A percentile compares a stretch with the other conserved stretches of the same genome.
phyloP scores from a whole-genome alignment of 2,329 filamentous ascomycete genomes.

The Paecilomyces fulvus region DNA sequence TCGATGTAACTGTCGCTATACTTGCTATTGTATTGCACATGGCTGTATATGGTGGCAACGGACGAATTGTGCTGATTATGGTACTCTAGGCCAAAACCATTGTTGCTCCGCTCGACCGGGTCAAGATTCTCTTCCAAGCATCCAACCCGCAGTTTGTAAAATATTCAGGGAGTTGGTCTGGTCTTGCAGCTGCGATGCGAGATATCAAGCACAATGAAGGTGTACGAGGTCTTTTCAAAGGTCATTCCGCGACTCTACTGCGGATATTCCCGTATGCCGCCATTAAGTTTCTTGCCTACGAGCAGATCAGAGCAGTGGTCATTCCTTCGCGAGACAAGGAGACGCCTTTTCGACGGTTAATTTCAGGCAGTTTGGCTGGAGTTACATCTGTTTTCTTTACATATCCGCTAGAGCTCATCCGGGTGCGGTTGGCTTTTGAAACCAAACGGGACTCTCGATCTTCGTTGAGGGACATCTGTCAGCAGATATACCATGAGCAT shows the following conservation, averaged over 20 bases:
- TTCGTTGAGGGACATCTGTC: conserved; percentile 67
- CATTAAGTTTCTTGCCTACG: conserved; percentile 96
- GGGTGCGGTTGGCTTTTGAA: conserved; percentile 90
- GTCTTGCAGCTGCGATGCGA: conserved; percentile 70
- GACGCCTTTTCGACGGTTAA: conserved; percentile 61
- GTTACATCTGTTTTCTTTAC: conserved; percentile 92
- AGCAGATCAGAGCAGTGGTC: conserved; percentile 76
- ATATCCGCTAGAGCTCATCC: conserved; percentile 86
- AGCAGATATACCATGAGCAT: conserved; percentile 77
- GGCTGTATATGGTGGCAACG: neutral
- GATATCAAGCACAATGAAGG: conserved; percentile 77
- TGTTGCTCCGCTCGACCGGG: conserved; percentile 89
- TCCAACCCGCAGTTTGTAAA: conserved; percentile 90
- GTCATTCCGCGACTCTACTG: conserved; percentile 86
- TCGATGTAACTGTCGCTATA: neutral
- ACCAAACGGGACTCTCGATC: conserved; percentile 67
- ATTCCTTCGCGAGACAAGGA: conserved; percentile 68
- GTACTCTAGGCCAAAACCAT: conserved; percentile 73
- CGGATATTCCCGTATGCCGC: conserved; percentile 96
- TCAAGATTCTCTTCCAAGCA: conserved; percentile 97
- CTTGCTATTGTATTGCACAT: neutral
- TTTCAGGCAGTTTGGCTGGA: conserved; percentile 47
- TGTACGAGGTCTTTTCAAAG: conserved; percentile 70
- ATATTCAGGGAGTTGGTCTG: conserved; percentile 82
- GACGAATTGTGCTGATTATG: conserved; percentile 6